Percentiles rank a stretch among this genome's conserved stretches.
phyloP scores from a whole-genome alignment of 2,329 filamentous ascomycete species.

The Sordariomycetes sp. region DNA sequence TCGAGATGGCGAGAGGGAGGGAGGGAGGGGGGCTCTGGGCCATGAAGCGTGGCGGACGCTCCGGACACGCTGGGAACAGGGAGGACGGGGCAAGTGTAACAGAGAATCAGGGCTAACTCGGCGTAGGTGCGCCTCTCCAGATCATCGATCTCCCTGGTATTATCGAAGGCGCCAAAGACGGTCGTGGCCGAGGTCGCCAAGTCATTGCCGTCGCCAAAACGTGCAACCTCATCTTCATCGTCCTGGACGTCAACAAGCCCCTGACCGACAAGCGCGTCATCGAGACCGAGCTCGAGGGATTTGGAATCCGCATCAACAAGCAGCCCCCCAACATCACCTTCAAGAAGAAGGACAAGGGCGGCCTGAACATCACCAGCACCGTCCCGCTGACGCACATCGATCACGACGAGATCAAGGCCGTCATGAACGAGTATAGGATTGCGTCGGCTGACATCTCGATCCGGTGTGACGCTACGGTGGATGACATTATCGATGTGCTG shows the following conservation, averaged over 20 bases:
- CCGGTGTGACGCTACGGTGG: constrained; percentile 92
- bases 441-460: constrained; percentile 95
- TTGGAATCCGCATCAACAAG: constrained; percentile 97
- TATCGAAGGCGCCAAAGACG: constrained; percentile 96
- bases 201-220: constrained; percentile 99
- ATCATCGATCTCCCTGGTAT: constrained; percentile 98
- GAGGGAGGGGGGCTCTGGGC: neutral
- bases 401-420: constrained; percentile 92
- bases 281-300: constrained; percentile 89
- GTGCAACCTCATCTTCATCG: constrained; percentile 97
- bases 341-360: constrained; percentile 98
- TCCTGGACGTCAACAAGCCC: constrained; percentile 96
- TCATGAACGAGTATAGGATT: constrained; percentile 95
- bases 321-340: constrained; percentile 96
- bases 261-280: constrained; percentile 95
- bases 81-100: neutral
- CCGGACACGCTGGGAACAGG: neutral
- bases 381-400: constrained; percentile 87
- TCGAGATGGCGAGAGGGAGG: neutral
- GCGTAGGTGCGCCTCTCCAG: constrained; percentile 74
- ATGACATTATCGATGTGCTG: constrained; percentile 91
- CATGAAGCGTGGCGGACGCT: neutral
- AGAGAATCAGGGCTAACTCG: neutral
- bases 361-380: constrained; percentile 91
- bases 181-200: constrained; percentile 92